Base-by-base conservation (phyloP, 1,139 yeast species). In the Groenewaldozyma sp. region DNA sequence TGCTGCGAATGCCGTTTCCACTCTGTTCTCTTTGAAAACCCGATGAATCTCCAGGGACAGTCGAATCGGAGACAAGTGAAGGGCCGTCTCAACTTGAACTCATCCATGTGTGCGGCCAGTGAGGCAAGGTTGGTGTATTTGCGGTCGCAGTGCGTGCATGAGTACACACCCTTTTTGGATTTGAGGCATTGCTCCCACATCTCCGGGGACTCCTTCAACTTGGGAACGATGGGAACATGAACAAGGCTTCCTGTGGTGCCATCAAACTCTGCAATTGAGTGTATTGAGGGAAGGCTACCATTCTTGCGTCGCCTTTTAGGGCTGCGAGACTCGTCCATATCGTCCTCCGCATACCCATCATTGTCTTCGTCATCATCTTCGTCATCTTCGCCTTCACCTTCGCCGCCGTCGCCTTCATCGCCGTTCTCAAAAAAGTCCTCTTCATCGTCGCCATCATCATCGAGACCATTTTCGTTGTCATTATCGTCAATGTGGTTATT, bases 1-100 rank as follows among this genome's bases (percentile, higher is more conserved):
- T 71, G 65, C 24, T 73, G 69, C 44, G 75, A 70, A 50, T 80
- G 87, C 44, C 84, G 71, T 44, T 73, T 64, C 45, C 79, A 68
- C 48, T 78, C 82, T 4, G 77, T 75, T 37, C 72, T 64, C 41
- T 78, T 70, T 28, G 74, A 72, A 40, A 76, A 65, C 0, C 87
- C 87, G 31, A 78, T 61, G 3, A 73, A 58, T 35, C 68, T 66
- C 77, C 82, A 77, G 0, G 82, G 80, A 50, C 88, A 80, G 22
- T 65, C 63, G 10, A 57, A 54, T 34, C 70, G 67, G 0, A 77
- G 76, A 51, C 87, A 79, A 34, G 66, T 65, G 54, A 54, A 67
- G 4, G 61, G 62, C 34, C 80, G 62, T 16, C 54, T 55, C 9
- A 73, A 55, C 21, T 64, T 53, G 44, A 46, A 58, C 35, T 58